These are phyloP conservation scores for Talaromyces sp. DNA, from an alignment of 2,329 filamentous ascomycete species.

Conservation along the genomic window DNA sequence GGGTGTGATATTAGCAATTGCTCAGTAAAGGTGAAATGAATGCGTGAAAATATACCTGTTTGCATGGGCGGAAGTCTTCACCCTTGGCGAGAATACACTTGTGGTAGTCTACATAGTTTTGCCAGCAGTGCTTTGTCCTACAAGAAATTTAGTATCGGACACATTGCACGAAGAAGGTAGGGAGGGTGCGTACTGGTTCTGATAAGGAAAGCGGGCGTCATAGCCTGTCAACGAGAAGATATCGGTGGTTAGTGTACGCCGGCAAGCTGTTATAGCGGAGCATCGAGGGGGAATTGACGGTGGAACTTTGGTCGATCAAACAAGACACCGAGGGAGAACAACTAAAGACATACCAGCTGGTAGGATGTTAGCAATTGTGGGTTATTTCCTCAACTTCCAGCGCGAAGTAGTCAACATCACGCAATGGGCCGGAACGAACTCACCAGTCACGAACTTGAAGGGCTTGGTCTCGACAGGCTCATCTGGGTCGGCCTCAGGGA, in stretches of 20 bases:
- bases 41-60: slow-evolving; percentile 63
- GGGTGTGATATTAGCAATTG: neutral
- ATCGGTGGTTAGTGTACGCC: slow-evolving; percentile 3
- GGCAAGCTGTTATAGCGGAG: slow-evolving; percentile 2
- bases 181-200: slow-evolving; percentile 57
- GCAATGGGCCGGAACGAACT: slow-evolving; percentile 35
- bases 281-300: slow-evolving; percentile 21
- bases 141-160: neutral
- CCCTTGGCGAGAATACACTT: slow-evolving; percentile 99
- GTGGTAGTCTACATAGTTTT: slow-evolving; percentile 99
- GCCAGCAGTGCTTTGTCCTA: slow-evolving; percentile 98
- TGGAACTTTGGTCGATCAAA: neutral
- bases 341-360: slow-evolving; percentile 46
- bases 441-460: slow-evolving; percentile 99
- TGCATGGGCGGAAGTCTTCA: slow-evolving; percentile 96
- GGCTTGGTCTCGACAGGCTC: slow-evolving; percentile 90
- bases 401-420: slow-evolving; percentile 16
- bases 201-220: slow-evolving; percentile 97
- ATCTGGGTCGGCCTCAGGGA: slow-evolving; percentile 56
- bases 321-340: slow-evolving; percentile 22
- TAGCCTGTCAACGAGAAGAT: slow-evolving; percentile 60
- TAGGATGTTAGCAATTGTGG: slow-evolving; percentile 36
- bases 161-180: neutral
- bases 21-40: neutral
- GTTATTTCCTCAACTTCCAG: neutral